Conservation (phyloP, 1,284 basidiomycete species). For the Trichosporon inkin region DNA sequence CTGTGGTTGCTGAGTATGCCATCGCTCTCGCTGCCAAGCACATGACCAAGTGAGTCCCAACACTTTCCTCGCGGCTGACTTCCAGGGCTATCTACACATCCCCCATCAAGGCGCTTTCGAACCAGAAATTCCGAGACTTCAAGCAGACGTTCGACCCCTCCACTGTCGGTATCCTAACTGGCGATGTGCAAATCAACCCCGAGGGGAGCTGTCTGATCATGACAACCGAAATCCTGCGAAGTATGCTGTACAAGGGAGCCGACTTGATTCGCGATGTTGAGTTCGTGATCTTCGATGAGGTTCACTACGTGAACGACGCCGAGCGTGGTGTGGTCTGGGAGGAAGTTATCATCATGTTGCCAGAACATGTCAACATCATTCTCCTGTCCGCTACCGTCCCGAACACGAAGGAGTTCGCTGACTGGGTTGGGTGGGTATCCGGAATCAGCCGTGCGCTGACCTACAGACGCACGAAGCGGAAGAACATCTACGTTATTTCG, state of each 20-base stretch:
- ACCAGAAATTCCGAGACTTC: constrained; percentile 99
- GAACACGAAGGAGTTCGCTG: constrained; percentile 96
- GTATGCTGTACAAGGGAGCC: constrained; percentile 98
- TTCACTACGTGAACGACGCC: constrained; percentile 98
- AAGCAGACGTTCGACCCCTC: constrained; percentile 90
- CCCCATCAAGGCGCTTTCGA: constrained; percentile 97
- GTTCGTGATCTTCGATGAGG: constrained; percentile 99
- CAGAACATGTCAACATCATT: constrained; percentile 95
- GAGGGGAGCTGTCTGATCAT: constrained; percentile 96
- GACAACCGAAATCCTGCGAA: constrained; percentile 98
- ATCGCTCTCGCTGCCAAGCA: constrained; percentile 95
- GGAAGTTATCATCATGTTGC: constrained; percentile 99
- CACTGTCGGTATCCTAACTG: constrained; percentile 93
- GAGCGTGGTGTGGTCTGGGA: constrained; percentile 99
- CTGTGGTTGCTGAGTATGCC: constrained; percentile 98
- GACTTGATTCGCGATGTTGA: constrained; percentile 98
- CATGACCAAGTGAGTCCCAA: constrained; percentile 76
- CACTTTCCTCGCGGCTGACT: constrained; percentile 8
- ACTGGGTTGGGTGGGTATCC: constrained; percentile 89
- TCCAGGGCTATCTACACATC: constrained; percentile 94
- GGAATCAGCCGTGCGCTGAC: constrained; percentile 8
- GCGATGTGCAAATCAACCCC: constrained; percentile 98
- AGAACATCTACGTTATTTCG: constrained; percentile 98
- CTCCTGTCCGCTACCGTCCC: constrained; percentile 96
- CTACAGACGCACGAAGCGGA: constrained; percentile 90